Conservation (phyloP, 768 basidiomycete species). For the Dioszegia hungarica region DNA sequence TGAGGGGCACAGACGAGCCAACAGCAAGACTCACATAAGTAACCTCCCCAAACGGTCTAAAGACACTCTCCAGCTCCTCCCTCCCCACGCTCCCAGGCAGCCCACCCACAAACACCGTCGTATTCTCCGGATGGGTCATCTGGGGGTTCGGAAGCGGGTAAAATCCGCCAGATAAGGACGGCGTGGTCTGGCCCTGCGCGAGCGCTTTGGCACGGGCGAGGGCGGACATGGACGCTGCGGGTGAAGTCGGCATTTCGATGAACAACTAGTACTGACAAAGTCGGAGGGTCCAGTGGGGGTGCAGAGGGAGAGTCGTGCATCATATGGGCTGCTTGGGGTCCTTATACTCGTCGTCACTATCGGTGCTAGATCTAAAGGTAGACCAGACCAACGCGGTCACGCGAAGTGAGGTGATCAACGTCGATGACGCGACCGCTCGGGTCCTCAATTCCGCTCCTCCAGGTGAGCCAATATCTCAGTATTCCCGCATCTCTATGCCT, state of each 20-base stretch:
- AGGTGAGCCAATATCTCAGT: neutral
- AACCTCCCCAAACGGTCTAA: slow-evolving; percentile 8
- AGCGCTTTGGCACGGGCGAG: slow-evolving; percentile 1
- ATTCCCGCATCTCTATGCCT: neutral
- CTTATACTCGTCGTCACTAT: no score
- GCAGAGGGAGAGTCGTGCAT: no score
- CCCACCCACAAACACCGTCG: slow-evolving; percentile 10
- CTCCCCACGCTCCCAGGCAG: neutral
- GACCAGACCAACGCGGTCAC: neutral
- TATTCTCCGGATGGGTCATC: slow-evolving; percentile 8
- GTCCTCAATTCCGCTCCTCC: neutral
- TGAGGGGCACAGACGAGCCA: no score
- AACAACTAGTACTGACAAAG: no score
- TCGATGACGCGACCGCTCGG: slow-evolving; percentile 1
- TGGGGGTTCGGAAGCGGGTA: slow-evolving; percentile 2
- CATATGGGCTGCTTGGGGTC: neutral
- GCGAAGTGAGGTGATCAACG: neutral
- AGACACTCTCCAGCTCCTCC: slow-evolving; percentile 1
- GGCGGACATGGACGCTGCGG: neutral
- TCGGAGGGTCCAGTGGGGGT: no score
- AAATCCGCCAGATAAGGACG: slow-evolving; percentile 3
- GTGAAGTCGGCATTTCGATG: neutral
- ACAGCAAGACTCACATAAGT: slow-evolving; percentile 4
- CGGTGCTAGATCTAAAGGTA: neutral
- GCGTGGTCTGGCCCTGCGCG: neutral